Evolutionary conservation across 208 protist species (phyloP).

Genomic region (Trypanosoma mega): DNA sequence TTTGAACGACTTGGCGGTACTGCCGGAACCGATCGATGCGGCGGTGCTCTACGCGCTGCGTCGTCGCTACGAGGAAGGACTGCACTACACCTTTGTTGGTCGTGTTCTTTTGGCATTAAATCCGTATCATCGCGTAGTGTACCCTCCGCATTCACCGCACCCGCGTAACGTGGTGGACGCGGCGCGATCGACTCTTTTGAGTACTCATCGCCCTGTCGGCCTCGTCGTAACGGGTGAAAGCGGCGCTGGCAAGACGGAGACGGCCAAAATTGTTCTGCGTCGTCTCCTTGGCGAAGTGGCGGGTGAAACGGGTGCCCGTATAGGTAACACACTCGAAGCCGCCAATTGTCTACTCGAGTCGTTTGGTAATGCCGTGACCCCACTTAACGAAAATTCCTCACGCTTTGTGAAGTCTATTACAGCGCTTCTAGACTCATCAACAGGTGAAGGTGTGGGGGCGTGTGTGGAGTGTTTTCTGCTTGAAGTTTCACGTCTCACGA

Average conservation of each 20-base stretch:
- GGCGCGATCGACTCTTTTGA: not conserved
- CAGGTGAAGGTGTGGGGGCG: constrained; percentile 10
- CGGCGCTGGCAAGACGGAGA: constrained; percentile 79
- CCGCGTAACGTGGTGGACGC: constrained; percentile 9
- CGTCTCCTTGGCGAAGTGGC: constrained; percentile 2
- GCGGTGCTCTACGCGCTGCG: constrained; percentile 22
- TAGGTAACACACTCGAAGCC: constrained; percentile 24
- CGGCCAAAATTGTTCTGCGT: constrained; percentile 19
- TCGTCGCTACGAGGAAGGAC: constrained; percentile 16
- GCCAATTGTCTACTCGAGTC: constrained; percentile 25
- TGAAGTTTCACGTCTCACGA: constrained; percentile 17
- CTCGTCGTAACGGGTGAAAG: constrained; percentile 54
- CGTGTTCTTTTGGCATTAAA: constrained; percentile 23
- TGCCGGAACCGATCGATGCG: constrained; percentile 14
- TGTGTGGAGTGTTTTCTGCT: constrained; percentile 20
- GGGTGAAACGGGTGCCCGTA: not conserved
- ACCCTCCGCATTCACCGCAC: constrained; percentile 22
- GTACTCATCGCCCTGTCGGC: no score
- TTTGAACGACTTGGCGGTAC: constrained; percentile 14
- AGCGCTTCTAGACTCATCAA: constrained; percentile 4
- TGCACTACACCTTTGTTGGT: constrained; percentile 23
- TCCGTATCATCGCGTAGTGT: constrained; percentile 15
- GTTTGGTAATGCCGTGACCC: constrained; percentile 27
- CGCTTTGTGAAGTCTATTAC: constrained; percentile 26
- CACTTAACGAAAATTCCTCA: constrained; percentile 27